Conservation (phyloP, 1,284 basidiomycete genomes). For the Hortiboletus rubellus region DNA sequence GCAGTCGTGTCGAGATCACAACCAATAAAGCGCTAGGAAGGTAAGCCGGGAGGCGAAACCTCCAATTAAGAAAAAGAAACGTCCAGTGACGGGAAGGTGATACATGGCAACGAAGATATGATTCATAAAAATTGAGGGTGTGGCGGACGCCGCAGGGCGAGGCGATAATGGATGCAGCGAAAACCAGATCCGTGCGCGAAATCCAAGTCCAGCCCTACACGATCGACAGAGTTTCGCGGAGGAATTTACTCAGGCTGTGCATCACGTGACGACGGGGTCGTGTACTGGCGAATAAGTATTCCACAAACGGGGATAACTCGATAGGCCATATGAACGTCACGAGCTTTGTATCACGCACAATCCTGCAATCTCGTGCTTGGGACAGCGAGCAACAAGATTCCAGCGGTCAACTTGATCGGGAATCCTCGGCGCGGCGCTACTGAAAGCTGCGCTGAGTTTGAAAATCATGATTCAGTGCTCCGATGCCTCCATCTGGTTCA, state of each 20-base stretch:
- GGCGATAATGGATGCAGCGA: conserved; percentile 5
- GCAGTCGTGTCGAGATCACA: conserved; percentile 22
- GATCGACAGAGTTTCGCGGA: conserved; percentile 17
- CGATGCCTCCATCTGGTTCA: conserved; percentile 4
- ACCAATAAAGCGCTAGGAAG: conserved; percentile 23
- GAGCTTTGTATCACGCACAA: not conserved
- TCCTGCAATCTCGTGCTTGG: not conserved
- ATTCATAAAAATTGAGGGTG: conserved; percentile 4
- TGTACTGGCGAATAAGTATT: not conserved
- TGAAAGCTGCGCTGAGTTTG: conserved; percentile 17
- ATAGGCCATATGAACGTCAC: not conserved
- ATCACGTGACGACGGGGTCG: conserved; percentile 7
- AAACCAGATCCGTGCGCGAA: conserved; percentile 15
- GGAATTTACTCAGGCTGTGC: not conserved
- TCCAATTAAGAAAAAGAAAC: conserved; percentile 28
- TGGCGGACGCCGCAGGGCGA: conserved; percentile 30
- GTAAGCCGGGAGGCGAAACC: conserved; percentile 9
- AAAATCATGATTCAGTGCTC: conserved; percentile 22
- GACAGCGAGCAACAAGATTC: not conserved
- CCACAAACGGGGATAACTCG: not conserved
- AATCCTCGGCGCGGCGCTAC: conserved; percentile 22
- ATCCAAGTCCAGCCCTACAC: not conserved
- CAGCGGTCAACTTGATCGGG: conserved; percentile 21
- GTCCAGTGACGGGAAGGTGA: conserved; percentile 24
- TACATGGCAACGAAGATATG: conserved; percentile 25